Conservation (phyloP, 1,139 yeast genomes). For the Eremothecium cymbalariae region DNA sequence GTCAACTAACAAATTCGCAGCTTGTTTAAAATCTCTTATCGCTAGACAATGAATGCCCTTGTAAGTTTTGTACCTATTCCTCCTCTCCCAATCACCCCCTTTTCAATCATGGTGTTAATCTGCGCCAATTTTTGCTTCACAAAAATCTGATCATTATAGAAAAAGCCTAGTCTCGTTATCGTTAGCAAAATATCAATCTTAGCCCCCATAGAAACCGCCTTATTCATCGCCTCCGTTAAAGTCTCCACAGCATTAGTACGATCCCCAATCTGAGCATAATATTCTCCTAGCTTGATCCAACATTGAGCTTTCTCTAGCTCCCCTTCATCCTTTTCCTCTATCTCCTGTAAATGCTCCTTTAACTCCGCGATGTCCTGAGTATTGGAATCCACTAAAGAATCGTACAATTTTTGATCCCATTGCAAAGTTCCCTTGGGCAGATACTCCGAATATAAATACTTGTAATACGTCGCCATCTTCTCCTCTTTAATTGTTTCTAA, state of each 20-base stretch:
- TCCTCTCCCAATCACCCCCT: slow-evolving; percentile 99
- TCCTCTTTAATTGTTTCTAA: slow-evolving; percentile 48
- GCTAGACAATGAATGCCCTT: slow-evolving; percentile 77
- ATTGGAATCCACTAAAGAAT: slow-evolving; percentile 46
- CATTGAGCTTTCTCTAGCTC: slow-evolving; percentile 73
- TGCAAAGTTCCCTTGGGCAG: slow-evolving; percentile 31
- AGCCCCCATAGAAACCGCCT: slow-evolving; percentile 80
- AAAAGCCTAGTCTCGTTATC: slow-evolving; percentile 77
- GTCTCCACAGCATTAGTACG: slow-evolving; percentile 63
- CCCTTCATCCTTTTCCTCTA: slow-evolving; percentile 85
- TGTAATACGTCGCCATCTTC: slow-evolving; percentile 78
- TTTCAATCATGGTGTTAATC: slow-evolving; percentile 68
- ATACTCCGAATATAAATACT: slow-evolving; percentile 52
- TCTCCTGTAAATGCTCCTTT: slow-evolving; percentile 56
- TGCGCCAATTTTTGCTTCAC: slow-evolving; percentile 70
- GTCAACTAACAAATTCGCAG: slow-evolving; percentile 76
- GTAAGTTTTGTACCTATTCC: slow-evolving; percentile 89
- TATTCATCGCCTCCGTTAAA: slow-evolving; percentile 64
- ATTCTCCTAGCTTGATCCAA: slow-evolving; percentile 78
- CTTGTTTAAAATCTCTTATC: slow-evolving; percentile 77
- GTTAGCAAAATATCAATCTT: slow-evolving; percentile 82
- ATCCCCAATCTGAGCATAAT: slow-evolving; percentile 79
- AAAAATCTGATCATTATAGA: slow-evolving; percentile 67
- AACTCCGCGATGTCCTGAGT: slow-evolving; percentile 47
- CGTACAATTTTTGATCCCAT: slow-evolving; percentile 55